Percentiles rank a stretch among this genome's conserved stretches.
Conservation (phyloP, 2,329 filamentous ascomycete species). For the Didymella lethalis region DNA sequence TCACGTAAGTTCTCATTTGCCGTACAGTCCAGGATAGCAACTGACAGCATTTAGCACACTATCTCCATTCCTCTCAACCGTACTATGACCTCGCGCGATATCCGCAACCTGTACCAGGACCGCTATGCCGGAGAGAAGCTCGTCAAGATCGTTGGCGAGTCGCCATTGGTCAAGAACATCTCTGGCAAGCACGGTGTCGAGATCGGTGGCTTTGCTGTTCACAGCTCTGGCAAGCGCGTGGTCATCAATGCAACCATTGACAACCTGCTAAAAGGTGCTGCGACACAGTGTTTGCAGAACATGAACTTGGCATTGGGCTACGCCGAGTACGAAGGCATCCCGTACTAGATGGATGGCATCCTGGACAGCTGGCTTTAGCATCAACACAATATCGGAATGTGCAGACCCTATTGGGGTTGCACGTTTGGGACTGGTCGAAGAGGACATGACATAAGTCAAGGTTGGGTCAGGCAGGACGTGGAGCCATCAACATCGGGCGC, state of each 20-base stretch:
- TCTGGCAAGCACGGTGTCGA: constrained; percentile 86
- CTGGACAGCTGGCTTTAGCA: constrained; percentile 1
- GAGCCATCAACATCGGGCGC: constrained; percentile 8
- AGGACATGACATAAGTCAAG: constrained; percentile 7
- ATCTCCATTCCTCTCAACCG: constrained; percentile 88
- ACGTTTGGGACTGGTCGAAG: constrained; percentile 19
- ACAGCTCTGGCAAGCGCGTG: constrained; percentile 86
- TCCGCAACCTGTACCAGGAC: constrained; percentile 94
- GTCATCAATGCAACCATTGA: constrained; percentile 96
- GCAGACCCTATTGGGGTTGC: constrained; percentile 1
- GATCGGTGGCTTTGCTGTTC: constrained; percentile 94
- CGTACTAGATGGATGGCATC: constrained; percentile 49
- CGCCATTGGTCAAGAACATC: constrained; percentile 85
- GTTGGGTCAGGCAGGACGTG: constrained; percentile 8
- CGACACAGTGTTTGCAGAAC: constrained; percentile 93
- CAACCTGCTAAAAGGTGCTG: constrained; percentile 91
- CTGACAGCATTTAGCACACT: constrained; percentile 66
- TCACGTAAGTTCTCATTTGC: constrained; percentile 58
- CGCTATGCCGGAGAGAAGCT: constrained; percentile 95
- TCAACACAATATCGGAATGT: constrained; percentile 12
- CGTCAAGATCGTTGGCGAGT: constrained; percentile 88
- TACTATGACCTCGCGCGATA: constrained; percentile 87
- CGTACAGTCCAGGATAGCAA: not conserved
- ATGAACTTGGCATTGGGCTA: constrained; percentile 94
- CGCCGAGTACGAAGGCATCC: constrained; percentile 87